These are phyloP conservation scores for Gnomoniopsis smithogilvyi DNA, from an alignment of 2,329 filamentous ascomycete species.

Conservation along the genomic window DNA sequence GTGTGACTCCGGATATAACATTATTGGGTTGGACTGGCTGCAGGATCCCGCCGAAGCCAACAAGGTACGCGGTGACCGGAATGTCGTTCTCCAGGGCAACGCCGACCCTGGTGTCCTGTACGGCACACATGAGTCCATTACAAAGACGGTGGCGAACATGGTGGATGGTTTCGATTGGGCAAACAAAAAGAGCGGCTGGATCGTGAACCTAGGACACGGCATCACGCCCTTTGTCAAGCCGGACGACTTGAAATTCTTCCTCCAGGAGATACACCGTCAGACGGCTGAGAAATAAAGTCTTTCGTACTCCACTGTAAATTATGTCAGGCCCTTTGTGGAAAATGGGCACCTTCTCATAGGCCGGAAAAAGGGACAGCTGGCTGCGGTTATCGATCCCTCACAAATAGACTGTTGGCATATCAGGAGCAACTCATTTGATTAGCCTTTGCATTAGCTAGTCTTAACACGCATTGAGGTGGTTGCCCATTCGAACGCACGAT, in stretches of 20 bases:
- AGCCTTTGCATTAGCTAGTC: too few species aligned
- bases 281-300: slow-evolving; percentile 38
- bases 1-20: slow-evolving; percentile 86
- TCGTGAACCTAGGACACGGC: slow-evolving; percentile 93
- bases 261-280: slow-evolving; percentile 82
- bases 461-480: neutral
- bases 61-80: slow-evolving; percentile 71
- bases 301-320: slow-evolving; percentile 1
- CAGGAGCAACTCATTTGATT: neutral
- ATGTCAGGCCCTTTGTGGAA: neutral
- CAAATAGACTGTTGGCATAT: neutral
- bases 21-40: slow-evolving; percentile 93
- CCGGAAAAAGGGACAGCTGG: neutral
- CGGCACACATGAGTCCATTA: slow-evolving; percentile 77
- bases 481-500: neutral
- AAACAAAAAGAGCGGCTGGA: slow-evolving; percentile 87
- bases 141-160: slow-evolving; percentile 78
- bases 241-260: slow-evolving; percentile 89
- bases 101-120: slow-evolving; percentile 93
- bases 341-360: neutral
- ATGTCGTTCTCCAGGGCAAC: slow-evolving; percentile 84
- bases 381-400: neutral
- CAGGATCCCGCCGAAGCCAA: slow-evolving; percentile 84
- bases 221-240: slow-evolving; percentile 95
- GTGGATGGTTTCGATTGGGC: slow-evolving; percentile 75